Base-by-base conservation (phyloP, 2,329 filamentous ascomycete genomes). In the Hymenoscyphus salicellus region DNA sequence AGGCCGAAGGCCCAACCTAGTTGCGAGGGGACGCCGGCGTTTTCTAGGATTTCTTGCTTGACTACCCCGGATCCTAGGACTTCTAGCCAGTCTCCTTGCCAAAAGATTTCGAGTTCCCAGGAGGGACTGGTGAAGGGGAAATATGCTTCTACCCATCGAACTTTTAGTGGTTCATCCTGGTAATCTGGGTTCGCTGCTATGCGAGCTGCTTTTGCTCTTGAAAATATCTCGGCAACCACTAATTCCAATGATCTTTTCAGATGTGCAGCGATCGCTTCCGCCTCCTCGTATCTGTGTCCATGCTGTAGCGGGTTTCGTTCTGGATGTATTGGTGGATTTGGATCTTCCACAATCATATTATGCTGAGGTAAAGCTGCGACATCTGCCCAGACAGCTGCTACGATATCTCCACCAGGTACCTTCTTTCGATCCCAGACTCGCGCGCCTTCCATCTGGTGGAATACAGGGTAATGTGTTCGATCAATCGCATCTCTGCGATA, bases 391-490 rank as follows among this genome's bases (percentile, higher is more conserved):
- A 98, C 87, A 14, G 86, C 84, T 17, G 85, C 80, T 0, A 85
- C 85, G 20, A 93, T 76, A 68, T 89, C 84, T 20, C 82, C 83
- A 65, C 77, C 80, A 62, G 80, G 82, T 55, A 84, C 85, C 75
- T 80, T 83, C 32, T 75, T 81, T 10, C 92, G 86, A 74, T 95
- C 90, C 94, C 95, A 99, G 62, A 93, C 89, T 71, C 90, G 84
- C 8, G 94, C 94, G 14, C 93, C 94, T 77, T 99, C 95, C 93
- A 98, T 98, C 79, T 99, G 95, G 79, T 99, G 95, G 78, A 99
- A 99, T 65, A 96, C 87, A 0, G 95, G 95, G 78, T 98, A 98
- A 79, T 99, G 95, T 71, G 89, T 95, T 63, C 91, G 87, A 78
- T 99, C 95, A 73, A 99, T 90, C 63, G 94, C 93, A 84, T 99